Conservation (phyloP, 345 rosid species). For the Corymbia maculata region DNA sequence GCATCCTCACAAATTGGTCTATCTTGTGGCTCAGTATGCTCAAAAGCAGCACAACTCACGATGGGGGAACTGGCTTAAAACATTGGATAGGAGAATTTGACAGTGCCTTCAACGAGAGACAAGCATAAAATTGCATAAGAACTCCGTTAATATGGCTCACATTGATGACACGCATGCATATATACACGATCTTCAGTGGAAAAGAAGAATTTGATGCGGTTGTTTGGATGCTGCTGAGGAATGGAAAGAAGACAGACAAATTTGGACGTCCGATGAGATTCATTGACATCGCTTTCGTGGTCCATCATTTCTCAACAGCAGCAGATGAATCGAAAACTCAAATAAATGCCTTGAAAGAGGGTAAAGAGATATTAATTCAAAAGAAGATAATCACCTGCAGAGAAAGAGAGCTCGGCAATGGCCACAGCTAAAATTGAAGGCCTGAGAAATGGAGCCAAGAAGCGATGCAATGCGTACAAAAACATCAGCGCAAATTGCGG, state of each 20-base stretch:
- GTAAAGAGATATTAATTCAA: neutral
- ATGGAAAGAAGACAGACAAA: neutral
- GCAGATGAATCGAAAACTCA: accelerated
- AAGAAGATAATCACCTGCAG: neutral
- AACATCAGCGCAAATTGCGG: neutral
- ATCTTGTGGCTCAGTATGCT: neutral
- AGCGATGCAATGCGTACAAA: neutral
- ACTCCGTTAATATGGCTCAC: neutral
- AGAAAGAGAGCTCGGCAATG: neutral
- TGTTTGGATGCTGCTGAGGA: neutral
- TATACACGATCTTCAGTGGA: neutral
- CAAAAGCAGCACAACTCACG: neutral
- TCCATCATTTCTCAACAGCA: neutral
- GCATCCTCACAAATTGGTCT: neutral
- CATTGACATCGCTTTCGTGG: neutral
- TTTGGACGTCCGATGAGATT: neutral
- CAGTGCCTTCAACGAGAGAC: neutral
- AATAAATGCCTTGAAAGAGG: neutral
- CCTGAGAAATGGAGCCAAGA: neutral
- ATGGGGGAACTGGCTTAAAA: neutral
- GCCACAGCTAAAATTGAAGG: neutral
- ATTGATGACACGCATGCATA: neutral
- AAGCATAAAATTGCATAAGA: neutral
- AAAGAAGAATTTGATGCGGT: neutral
- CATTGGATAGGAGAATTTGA: no score